Percentiles rank a stretch among this genome's conserved stretches.
These are phyloP conservation scores for Boletellus sp. DNA, from an alignment of 768 basidiomycete species.

Conservation along the genomic window DNA sequence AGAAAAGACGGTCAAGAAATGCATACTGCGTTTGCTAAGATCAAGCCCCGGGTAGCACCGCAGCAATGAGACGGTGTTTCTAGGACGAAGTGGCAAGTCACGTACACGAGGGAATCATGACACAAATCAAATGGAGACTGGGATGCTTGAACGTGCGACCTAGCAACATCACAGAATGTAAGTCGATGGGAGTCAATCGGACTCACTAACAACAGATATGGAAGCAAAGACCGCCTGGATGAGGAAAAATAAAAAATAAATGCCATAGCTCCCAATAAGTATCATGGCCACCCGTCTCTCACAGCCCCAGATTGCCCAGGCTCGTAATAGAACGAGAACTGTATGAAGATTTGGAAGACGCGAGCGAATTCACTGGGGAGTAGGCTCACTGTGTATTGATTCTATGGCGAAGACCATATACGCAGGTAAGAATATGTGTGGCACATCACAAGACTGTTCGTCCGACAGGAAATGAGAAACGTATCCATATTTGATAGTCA, in stretches of 20 bases:
- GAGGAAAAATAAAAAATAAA: slow-evolving; percentile 3
- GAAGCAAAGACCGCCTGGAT: neutral
- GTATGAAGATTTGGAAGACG: too few species aligned
- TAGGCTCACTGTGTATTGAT: too few species aligned
- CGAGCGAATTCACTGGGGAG: too few species aligned
- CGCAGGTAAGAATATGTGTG: too few species aligned
- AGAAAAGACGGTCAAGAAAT: neutral
- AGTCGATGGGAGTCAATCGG: neutral
- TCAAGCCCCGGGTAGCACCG: neutral
- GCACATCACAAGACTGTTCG: slow-evolving; percentile 7
- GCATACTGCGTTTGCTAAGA: neutral
- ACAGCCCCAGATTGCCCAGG: slow-evolving; percentile 6
- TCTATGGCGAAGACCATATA: too few species aligned
- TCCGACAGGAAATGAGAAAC: too few species aligned
- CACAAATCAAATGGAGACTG: neutral
- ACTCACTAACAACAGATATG: neutral
- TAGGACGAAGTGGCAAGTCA: neutral
- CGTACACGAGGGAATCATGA: neutral
- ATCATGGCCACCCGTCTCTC: neutral
- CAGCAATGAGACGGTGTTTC: neutral
- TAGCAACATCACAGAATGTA: neutral
- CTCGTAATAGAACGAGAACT: too few species aligned
- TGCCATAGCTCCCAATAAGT: slow-evolving; percentile 5
- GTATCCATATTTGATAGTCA: neutral
- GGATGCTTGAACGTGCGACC: neutral